These are phyloP conservation scores for Firmiana major DNA, from an alignment of 345 rosid genomes.

Conservation along the genomic window DNA sequence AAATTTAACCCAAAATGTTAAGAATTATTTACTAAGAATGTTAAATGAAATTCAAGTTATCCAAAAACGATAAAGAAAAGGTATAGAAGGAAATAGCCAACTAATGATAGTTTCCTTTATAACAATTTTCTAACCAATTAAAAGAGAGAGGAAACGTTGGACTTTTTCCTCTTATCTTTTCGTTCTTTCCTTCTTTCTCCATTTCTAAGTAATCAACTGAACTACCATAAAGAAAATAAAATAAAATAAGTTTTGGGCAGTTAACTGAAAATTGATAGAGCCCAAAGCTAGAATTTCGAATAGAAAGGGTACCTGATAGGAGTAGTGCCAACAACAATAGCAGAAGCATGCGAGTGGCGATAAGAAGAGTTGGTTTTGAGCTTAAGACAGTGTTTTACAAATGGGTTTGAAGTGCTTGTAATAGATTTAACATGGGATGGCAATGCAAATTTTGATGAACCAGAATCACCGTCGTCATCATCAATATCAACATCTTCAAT, in stretches of 20 bases:
- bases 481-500: background rate
- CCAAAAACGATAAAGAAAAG: no score
- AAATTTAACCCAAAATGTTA: background rate
- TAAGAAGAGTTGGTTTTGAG: conserved; percentile 76
- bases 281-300: background rate
- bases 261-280: background rate
- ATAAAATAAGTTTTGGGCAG: background rate
- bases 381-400: conserved; percentile 86
- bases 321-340: conserved; percentile 71
- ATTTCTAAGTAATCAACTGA: background rate
- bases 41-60: background rate
- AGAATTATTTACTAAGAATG: no score
- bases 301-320: conserved; percentile 59
- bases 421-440: conserved; percentile 53
- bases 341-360: conserved; percentile 73
- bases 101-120: background rate
- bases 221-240: background rate
- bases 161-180: background rate
- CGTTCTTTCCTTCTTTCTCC: background rate
- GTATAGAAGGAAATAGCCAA: background rate
- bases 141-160: background rate
- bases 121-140: background rate
- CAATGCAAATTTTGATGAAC: conserved; percentile 20
- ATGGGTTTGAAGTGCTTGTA: conserved; percentile 73
- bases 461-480: background rate